phyloP scores from a whole-genome alignment of 2,329 filamentous ascomycete genomes.

The Grosmannia serpens region DNA sequence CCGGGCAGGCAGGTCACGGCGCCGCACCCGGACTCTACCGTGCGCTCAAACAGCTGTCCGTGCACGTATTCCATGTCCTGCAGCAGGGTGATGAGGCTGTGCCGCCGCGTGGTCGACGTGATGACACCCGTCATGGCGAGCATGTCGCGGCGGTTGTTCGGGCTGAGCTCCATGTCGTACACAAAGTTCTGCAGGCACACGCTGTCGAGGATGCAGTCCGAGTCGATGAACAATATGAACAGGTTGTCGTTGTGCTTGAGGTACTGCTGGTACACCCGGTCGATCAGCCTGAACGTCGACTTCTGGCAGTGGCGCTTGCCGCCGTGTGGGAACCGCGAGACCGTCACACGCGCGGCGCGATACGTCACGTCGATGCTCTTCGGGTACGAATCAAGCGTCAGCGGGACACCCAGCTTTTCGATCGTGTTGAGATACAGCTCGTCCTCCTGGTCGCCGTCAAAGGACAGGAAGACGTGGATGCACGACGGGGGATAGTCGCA shows the following conservation, averaged over 20 bases:
- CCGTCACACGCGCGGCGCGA: conserved; percentile 69
- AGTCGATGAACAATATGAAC: conserved; percentile 95
- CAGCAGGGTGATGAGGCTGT: conserved; percentile 79
- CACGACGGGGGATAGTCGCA: conserved; percentile 89
- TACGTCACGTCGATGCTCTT: conserved; percentile 86
- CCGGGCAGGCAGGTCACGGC: conserved; percentile 91
- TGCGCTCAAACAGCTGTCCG: conserved; percentile 89
- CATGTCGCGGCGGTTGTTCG: conserved; percentile 84
- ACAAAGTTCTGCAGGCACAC: conserved; percentile 95
- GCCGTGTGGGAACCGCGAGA: conserved; percentile 86
- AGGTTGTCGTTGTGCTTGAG: conserved; percentile 80
- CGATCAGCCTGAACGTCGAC: conserved; percentile 81
- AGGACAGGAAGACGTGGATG: conserved; percentile 90
- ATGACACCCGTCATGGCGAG: conserved; percentile 97
- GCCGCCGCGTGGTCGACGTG: conserved; percentile 81
- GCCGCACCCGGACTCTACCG: conserved; percentile 88
- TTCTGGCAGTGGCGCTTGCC: conserved; percentile 94
- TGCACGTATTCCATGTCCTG: conserved; percentile 99
- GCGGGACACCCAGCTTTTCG: conserved; percentile 69
- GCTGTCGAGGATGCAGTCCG: conserved; percentile 85
- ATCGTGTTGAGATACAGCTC: conserved; percentile 83
- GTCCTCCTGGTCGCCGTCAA: conserved; percentile 82
- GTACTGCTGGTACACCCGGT: conserved; percentile 83
- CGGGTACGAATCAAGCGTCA: conserved; percentile 67
- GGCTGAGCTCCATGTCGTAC: conserved; percentile 96